A percentile compares a stretch with the other conserved stretches of the same genome.
Conservation (phyloP, 306 rosid species). For the Cicer pinnatifidum region DNA sequence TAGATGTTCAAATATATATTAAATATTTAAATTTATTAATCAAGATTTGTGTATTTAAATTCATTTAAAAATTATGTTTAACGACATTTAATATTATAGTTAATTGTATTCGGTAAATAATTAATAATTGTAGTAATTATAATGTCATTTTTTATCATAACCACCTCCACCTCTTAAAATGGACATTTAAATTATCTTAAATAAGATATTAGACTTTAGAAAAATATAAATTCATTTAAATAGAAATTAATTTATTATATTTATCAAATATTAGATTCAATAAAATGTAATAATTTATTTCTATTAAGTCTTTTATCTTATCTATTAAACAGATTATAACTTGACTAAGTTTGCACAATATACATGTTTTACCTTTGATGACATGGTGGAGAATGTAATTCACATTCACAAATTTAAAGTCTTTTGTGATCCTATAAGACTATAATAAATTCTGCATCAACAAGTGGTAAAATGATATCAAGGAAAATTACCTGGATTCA, state of each 20-base stretch:
- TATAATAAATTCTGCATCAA: conserved; percentile 67
- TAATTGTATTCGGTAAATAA: too few relatives aligned
- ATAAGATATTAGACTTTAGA: conserved; percentile 27
- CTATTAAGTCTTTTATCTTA: too few relatives aligned
- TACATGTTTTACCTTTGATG: conserved; percentile 71
- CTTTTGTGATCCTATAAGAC: conserved; percentile 87
- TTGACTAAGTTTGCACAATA: conserved; percentile 36
- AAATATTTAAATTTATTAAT: too few relatives aligned
- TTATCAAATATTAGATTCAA: conserved; percentile 2
- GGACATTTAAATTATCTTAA: conserved; percentile 38
- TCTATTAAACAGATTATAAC: conserved; percentile 9
- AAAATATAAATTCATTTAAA: conserved; percentile 8
- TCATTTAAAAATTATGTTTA: too few relatives aligned
- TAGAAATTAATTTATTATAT: too few relatives aligned
- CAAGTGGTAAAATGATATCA: conserved; percentile 6
- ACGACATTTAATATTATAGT: too few relatives aligned
- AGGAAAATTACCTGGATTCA: conserved; percentile 14
- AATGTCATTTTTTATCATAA: conserved; percentile 80
- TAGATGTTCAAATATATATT: too few relatives aligned
- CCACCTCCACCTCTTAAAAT: conserved; percentile 91
- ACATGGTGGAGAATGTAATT: conserved; percentile 61
- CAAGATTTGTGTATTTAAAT: too few relatives aligned
- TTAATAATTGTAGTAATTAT: conserved; percentile 53
- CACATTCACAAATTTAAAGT: conserved; percentile 76
- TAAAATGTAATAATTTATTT: too few relatives aligned